Conservation (phyloP, 108 stramenopile genomes). For the Nitzschia palea region DNA sequence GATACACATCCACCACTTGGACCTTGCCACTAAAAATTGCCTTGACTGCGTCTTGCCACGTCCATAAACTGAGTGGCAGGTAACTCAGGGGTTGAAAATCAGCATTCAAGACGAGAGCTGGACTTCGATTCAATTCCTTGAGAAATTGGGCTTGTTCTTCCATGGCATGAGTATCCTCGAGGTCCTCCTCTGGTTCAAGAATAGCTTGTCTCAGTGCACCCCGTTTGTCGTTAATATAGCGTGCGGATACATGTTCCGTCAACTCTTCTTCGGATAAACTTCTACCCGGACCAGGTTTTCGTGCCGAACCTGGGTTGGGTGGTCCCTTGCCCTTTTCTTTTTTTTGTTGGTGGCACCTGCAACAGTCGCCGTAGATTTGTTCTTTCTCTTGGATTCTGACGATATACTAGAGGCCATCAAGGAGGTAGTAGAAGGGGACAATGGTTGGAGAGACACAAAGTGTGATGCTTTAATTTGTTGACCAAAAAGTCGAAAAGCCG, state of each 20-base stretch:
- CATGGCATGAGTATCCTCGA: neutral
- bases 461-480: too few relatives aligned
- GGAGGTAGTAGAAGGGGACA: too few relatives aligned
- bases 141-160: constrained; percentile 20
- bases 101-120: constrained; percentile 82
- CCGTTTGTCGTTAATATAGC: constrained; percentile 5
- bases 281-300: constrained; percentile 7
- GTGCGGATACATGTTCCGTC: constrained; percentile 13
- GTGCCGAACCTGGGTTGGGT: too few relatives aligned
- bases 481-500: too few relatives aligned
- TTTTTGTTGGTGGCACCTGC: too few relatives aligned
- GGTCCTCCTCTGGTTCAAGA: neutral
- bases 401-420: neutral
- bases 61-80: constrained; percentile 75
- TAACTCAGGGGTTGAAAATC: constrained; percentile 63
- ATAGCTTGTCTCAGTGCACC: neutral
- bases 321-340: neutral
- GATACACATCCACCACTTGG: constrained; percentile 82
- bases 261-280: constrained; percentile 29
- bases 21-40: constrained; percentile 79
- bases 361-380: too few relatives aligned
- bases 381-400: neutral
- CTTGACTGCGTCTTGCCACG: constrained; percentile 89
- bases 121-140: constrained; percentile 55
- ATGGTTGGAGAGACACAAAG: too few relatives aligned